phyloP scores from a whole-genome alignment of 768 basidiomycete genomes.

The Tylopilus felleus region DNA sequence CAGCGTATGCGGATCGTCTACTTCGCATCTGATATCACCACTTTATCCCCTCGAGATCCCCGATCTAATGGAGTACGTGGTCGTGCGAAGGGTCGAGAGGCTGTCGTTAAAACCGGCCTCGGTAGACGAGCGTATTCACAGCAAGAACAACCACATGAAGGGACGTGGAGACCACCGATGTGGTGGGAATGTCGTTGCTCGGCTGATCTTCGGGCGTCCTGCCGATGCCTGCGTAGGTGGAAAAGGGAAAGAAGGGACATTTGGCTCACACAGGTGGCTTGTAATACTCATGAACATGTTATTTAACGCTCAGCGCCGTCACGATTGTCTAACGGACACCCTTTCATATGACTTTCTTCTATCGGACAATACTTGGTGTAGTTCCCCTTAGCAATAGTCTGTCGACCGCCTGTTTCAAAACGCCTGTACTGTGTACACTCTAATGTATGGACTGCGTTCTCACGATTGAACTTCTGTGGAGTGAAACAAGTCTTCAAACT shows the following conservation, averaged over 20 bases:
- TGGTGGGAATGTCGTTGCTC: constrained; percentile 35
- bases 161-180: constrained; percentile 31
- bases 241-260: constrained; percentile 39
- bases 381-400: background rate
- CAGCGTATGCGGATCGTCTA: constrained; percentile 53
- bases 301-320: constrained; percentile 2
- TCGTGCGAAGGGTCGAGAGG: constrained; percentile 1
- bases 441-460: background rate
- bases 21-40: constrained; percentile 46
- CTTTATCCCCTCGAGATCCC: constrained; percentile 40
- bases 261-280: constrained; percentile 48
- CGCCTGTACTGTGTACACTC: background rate
- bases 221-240: constrained; percentile 34
- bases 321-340: constrained; percentile 1
- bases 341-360: background rate
- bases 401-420: constrained; percentile 1
- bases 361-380: constrained; percentile 13
- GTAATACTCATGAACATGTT: constrained; percentile 41
- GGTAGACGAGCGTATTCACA: constrained; percentile 6
- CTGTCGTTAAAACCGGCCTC: constrained; percentile 4
- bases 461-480: background rate
- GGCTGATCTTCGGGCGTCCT: constrained; percentile 19
- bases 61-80: constrained; percentile 14
- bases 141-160: constrained; percentile 26
- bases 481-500: too few species aligned